Conservation (phyloP, 2,329 filamentous ascomycete species). For the Botrytis squamosa region DNA sequence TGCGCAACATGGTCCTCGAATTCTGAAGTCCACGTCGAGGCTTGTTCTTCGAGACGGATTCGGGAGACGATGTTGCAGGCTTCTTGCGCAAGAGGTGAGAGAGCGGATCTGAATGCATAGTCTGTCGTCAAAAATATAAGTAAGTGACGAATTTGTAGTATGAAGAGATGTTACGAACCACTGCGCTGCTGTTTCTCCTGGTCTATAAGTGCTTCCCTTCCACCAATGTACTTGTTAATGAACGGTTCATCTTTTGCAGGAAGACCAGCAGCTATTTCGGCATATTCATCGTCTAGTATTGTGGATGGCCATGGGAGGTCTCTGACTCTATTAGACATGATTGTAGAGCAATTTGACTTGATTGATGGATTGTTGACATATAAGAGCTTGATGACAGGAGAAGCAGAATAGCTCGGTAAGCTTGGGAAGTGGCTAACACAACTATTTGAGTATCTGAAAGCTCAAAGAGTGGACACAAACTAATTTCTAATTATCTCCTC, state of each 20-base stretch:
- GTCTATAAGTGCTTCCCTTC: conserved; percentile 71
- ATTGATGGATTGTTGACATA: neutral
- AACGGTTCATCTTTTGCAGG: conserved; percentile 67
- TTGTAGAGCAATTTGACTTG: conserved; percentile 15
- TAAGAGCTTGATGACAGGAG: neutral
- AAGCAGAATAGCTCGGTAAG: neutral
- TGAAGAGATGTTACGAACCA: conserved; percentile 49
- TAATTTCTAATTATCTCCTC: neutral
- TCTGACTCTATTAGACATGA: conserved; percentile 31
- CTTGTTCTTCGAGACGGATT: conserved; percentile 75
- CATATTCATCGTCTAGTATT: conserved; percentile 55
- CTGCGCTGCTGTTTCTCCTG: conserved; percentile 82
- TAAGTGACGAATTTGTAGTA: conserved; percentile 30
- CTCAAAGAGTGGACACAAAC: neutral
- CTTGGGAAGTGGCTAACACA: neutral
- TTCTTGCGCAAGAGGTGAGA: conserved; percentile 75
- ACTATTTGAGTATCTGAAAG: neutral
- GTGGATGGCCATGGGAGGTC: conserved; percentile 36
- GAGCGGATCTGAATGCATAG: conserved; percentile 66
- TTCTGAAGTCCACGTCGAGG: conserved; percentile 71
- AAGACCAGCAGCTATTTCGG: conserved; percentile 55
- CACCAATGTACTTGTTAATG: conserved; percentile 76
- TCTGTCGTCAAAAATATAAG: conserved; percentile 46
- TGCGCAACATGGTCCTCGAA: conserved; percentile 69
- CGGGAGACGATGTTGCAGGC: conserved; percentile 78